Evolutionary conservation across 2,329 filamentous ascomycete species (phyloP), one percentile per base, ranked within the genome.

Genomic region (Chaetomium sp.): DNA sequence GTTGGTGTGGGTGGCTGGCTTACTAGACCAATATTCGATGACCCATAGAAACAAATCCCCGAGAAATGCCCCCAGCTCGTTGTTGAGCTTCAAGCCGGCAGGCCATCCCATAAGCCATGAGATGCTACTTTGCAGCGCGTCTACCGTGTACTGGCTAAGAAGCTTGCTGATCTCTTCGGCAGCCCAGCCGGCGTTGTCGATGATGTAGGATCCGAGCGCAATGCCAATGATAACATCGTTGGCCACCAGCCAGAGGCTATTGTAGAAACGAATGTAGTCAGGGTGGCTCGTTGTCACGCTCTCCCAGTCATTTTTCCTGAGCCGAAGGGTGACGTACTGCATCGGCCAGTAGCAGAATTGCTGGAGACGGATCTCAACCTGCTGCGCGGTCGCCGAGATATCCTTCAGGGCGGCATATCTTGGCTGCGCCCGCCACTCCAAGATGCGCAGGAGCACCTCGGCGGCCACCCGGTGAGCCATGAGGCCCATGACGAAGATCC

Each of bases 291-390:
- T 95, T 0, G 93, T 97, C 62, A 98, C 90, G 75, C 94, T 98
- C 65, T 93, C 91, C 94, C 95, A 98, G 71, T 96, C 92, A 68
- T 89, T 88, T 74, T 96, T 96, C 47, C 93, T 85, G 73, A 91
- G 88, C n/a, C 93, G 89, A 55, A 99, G 78, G 19, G 93, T 98
- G 51, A 94, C 84, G 74, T 98, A 97, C 76, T 99, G 94, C 78
- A 96, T 92, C 2, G 95, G 96, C 93, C 94, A 98, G 76, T 99
- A 99, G 78, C 94, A 98, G 74, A 98, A 98, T 75, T 99, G 95
- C 75, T 98, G 93, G 25, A 99, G 83, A 5, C 95, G 90, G 69
- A 99, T 97, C 77, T 99, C 95, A 42, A 99, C 89, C 77, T 99
- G 95, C 75, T 99, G 95, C 27, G 95, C 95, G 0, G 94, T 98